These are phyloP conservation scores for Lunularia cruciata DNA, from an alignment of 225 moss, liverwort and hornwort genomes.

Conservation along the genomic window DNA sequence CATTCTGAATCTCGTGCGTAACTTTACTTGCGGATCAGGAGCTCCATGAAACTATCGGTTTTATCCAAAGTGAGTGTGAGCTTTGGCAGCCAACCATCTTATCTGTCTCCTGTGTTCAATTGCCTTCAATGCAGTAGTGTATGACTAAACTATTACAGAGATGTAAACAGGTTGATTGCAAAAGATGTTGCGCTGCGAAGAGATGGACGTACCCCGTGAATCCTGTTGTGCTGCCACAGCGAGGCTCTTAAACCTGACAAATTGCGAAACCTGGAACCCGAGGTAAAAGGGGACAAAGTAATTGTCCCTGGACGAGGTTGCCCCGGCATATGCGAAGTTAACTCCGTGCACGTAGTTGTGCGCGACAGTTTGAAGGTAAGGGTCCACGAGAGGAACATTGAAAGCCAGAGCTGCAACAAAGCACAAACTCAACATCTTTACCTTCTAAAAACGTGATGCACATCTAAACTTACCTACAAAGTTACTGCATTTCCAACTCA, in stretches of 20 bases:
- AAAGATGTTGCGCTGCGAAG: not conserved
- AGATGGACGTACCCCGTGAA: not conserved
- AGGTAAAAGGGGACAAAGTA: not conserved
- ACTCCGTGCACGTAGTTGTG: constrained; percentile 3
- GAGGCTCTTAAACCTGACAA: constrained; percentile 1
- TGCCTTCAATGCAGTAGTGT: too few relatives aligned
- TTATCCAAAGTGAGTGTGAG: too few relatives aligned
- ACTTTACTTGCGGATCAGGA: too few relatives aligned
- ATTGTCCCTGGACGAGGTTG: not conserved
- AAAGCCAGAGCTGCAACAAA: not conserved
- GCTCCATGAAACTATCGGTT: too few relatives aligned
- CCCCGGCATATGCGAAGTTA: constrained; percentile 12
- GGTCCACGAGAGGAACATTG: not conserved
- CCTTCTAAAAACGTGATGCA: too few relatives aligned
- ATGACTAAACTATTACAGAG: too few relatives aligned
- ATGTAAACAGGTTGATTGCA: too few relatives aligned
- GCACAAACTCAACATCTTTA: not conserved
- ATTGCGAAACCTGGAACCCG: not conserved
- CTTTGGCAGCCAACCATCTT: too few relatives aligned
- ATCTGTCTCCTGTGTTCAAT: too few relatives aligned
- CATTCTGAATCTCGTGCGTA: too few relatives aligned
- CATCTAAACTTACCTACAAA: constrained; percentile 21
- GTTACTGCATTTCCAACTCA: too few relatives aligned
- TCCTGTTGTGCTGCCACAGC: not conserved
- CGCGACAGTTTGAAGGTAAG: not conserved